Percentiles rank a stretch among this genome's conserved stretches.
phyloP scores from a whole-genome alignment of 2,329 filamentous ascomycete genomes.

The Rhynchosporium agropyri region DNA sequence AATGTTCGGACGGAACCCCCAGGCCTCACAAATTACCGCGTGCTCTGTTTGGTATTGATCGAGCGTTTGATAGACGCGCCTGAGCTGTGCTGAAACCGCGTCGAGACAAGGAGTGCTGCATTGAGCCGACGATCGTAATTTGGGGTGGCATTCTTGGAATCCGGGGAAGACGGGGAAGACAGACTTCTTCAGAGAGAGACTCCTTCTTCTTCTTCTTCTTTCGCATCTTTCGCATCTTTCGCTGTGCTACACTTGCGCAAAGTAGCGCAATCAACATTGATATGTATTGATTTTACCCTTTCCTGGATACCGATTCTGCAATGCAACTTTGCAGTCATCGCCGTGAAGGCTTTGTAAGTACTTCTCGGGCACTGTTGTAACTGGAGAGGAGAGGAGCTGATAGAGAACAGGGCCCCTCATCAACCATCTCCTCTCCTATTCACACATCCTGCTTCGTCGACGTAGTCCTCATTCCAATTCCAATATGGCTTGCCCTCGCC shows the following conservation, averaged over 20 bases:
- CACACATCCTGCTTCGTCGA: slow-evolving; percentile 45
- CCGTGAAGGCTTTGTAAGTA: slow-evolving; percentile 21
- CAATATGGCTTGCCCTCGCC: slow-evolving; percentile 41
- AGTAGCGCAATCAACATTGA: not conserved
- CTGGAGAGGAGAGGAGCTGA: slow-evolving; percentile 12
- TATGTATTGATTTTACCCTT: not conserved
- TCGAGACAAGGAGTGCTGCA: slow-evolving; percentile 17
- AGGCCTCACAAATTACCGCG: not conserved
- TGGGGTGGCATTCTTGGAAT: slow-evolving; percentile 8
- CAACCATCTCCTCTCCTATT: slow-evolving; percentile 40
- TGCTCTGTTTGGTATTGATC: slow-evolving; percentile 5
- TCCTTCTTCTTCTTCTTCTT: not conserved
- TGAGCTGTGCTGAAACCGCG: slow-evolving; percentile 16
- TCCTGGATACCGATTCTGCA: not conserved
- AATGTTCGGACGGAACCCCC: not conserved
- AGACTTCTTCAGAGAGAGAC: not conserved
- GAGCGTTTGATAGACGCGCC: slow-evolving; percentile 1
- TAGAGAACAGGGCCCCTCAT: slow-evolving; percentile 39
- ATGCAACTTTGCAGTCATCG: slow-evolving; percentile 23
- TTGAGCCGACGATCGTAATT: slow-evolving; percentile 17
- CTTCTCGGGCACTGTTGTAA: not conserved
- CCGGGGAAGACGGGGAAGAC: not conserved
- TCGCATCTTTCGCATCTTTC: not conserved
- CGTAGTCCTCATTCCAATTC: slow-evolving; percentile 43
- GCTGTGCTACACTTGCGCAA: slow-evolving; percentile 2